These are phyloP conservation scores for Arxiozyma slooffiae DNA, from an alignment of 1,139 yeast species.

Conservation along the genomic window DNA sequence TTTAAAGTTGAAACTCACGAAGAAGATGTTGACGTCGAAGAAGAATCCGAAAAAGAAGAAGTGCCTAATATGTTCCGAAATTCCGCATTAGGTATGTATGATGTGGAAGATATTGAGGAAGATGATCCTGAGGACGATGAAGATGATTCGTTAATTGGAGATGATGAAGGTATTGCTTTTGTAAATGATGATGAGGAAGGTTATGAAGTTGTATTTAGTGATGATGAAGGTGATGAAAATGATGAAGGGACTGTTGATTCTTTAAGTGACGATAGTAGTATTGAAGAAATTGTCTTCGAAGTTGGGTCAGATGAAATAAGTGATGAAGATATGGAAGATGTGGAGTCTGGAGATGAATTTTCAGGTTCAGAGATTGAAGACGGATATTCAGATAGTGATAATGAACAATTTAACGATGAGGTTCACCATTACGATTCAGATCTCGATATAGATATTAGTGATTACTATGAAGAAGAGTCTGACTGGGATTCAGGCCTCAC, in stretches of 20 bases:
- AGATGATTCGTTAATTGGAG: constrained; percentile 35
- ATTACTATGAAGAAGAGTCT: constrained; percentile 32
- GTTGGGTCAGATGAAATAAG: constrained; percentile 6
- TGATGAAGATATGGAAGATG: constrained; percentile 17
- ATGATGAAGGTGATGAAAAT: constrained; percentile 23
- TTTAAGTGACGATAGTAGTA: neutral
- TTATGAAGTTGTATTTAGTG: constrained; percentile 37
- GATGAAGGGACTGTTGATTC: constrained; percentile 14
- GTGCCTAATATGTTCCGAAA: constrained; percentile 77
- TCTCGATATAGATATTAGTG: constrained; percentile 29
- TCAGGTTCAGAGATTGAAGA: constrained; percentile 18
- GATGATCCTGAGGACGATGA: constrained; percentile 42
- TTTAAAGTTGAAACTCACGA: constrained; percentile 50
- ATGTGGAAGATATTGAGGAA: constrained; percentile 64
- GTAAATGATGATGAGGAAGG: constrained; percentile 34
- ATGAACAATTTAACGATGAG: constrained; percentile 28
- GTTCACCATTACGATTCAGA: constrained; percentile 31
- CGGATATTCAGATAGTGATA: constrained; percentile 23
- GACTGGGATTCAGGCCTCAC: constrained; percentile 32
- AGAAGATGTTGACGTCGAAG: constrained; percentile 55
- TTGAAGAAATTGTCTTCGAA: constrained; percentile 3
- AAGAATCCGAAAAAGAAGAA: constrained; percentile 58
- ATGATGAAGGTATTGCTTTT: constrained; percentile 32
- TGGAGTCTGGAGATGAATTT: constrained; percentile 16
- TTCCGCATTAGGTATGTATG: constrained; percentile 91